Percentiles rank a stretch among this genome's conserved stretches.
These are phyloP conservation scores for Suillus occidentalis DNA, from an alignment of 768 basidiomycete species.

Conservation along the genomic window DNA sequence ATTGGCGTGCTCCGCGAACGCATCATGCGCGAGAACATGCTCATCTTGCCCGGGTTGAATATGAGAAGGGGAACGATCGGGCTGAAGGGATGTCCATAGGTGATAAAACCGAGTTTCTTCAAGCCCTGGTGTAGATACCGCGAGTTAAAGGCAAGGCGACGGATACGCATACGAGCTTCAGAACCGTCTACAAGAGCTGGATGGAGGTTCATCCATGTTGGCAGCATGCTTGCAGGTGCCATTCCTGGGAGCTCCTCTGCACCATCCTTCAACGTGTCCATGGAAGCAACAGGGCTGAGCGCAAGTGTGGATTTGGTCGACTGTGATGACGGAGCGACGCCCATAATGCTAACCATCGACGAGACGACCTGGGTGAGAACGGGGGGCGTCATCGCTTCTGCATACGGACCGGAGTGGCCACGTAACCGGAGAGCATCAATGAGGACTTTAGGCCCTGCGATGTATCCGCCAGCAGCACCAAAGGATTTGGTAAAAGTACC, in stretches of 20 bases:
- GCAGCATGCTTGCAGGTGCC: conserved; percentile 62
- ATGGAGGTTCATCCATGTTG: conserved; percentile 78
- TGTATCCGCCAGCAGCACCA: conserved; percentile 93
- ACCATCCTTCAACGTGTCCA: conserved; percentile 26
- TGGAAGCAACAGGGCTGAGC: conserved; percentile 34
- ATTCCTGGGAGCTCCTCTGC: conserved; percentile 63
- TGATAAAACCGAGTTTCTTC: conserved; percentile 93
- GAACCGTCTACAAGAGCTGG: conserved; percentile 71
- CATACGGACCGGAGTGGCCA: conserved; percentile 82
- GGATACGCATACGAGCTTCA: conserved; percentile 81
- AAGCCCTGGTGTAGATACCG: conserved; percentile 88
- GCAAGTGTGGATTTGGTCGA: conserved; percentile 34
- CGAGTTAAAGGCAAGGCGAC: conserved; percentile 92
- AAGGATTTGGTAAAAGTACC: conserved; percentile 98
- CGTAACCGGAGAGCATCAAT: conserved; percentile 81
- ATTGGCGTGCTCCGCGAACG: conserved; percentile 61
- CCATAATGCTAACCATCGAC: conserved; percentile 97
- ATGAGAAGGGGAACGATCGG: conserved; percentile 92
- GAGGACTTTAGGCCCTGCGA: conserved; percentile 78
- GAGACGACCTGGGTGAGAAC: conserved; percentile 90
- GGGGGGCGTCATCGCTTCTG: conserved; percentile 88
- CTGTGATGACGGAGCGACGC: conserved; percentile 48
- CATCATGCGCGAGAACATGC: conserved; percentile 89
- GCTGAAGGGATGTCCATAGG: conserved; percentile 86
- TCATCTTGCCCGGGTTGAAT: conserved; percentile 94